Evolutionary conservation across 2,329 filamentous ascomycete genomes (phyloP).

Genomic region (Diplodia mutila): DNA sequence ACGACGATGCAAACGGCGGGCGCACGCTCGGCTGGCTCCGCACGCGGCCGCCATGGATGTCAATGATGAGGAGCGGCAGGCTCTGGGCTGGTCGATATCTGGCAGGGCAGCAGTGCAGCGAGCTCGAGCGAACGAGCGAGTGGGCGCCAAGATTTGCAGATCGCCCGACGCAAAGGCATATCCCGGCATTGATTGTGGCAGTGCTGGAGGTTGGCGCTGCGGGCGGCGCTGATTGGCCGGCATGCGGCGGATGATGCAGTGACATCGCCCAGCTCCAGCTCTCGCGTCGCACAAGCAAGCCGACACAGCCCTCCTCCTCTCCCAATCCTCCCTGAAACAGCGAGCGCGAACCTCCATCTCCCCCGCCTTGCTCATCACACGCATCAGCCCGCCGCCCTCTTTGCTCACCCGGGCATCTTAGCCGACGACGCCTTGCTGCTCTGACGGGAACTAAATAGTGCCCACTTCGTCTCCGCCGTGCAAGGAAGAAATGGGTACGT

Average conservation of each 20-base stretch:
- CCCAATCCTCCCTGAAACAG: slow-evolving; percentile 18
- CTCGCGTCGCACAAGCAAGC: slow-evolving; percentile 10
- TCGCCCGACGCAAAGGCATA: neutral
- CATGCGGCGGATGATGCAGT: slow-evolving; percentile 7
- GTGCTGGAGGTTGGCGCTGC: slow-evolving; percentile 1
- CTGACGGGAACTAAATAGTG: neutral
- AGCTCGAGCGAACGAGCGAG: no score
- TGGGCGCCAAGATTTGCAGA: slow-evolving; percentile 5
- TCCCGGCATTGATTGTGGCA: slow-evolving; percentile 12
- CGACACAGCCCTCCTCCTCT: slow-evolving; percentile 13
- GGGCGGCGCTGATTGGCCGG: slow-evolving; percentile 8
- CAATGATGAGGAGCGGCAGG: neutral
- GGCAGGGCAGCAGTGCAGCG: no score
- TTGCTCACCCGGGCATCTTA: slow-evolving; percentile 1
- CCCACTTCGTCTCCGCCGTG: neutral
- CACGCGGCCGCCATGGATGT: neutral
- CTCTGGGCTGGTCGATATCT: neutral
- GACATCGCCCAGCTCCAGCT: neutral
- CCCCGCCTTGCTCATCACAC: neutral
- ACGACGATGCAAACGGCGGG: neutral
- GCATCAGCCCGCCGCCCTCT: neutral
- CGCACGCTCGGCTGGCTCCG: slow-evolving; percentile 1
- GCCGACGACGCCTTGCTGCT: neutral
- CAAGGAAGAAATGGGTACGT: slow-evolving; percentile 24
- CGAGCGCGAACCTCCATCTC: neutral